These are phyloP conservation scores for Trichosporon sp. DNA, from an alignment of 1,284 basidiomycete species.

Conservation along the genomic window DNA sequence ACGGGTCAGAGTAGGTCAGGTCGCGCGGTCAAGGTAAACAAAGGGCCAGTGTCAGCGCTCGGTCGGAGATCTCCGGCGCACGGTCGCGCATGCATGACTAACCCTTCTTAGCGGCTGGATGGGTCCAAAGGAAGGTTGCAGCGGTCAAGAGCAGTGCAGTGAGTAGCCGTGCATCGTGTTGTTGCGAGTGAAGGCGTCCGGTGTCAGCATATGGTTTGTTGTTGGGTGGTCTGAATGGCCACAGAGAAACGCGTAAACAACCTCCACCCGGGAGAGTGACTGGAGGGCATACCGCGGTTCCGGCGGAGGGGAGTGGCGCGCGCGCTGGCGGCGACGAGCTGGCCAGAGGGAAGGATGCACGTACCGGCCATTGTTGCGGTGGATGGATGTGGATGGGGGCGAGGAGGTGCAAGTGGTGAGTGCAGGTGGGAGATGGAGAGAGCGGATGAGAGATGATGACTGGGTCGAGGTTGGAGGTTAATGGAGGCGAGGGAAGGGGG, in stretches of 20 bases:
- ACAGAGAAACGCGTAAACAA: slow-evolving; percentile 2
- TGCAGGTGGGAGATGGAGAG: not conserved
- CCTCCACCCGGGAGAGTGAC: not conserved
- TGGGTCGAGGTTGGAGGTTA: not conserved
- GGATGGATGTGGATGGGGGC: slow-evolving; percentile 1
- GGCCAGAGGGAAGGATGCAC: not conserved
- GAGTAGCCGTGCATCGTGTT: not conserved
- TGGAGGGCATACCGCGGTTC: not conserved
- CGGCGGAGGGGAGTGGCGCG: not conserved
- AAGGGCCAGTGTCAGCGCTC: not conserved
- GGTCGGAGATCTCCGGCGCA: not conserved
- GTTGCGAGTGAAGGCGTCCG: not conserved
- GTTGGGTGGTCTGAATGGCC: not conserved
- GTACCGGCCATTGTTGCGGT: slow-evolving; percentile 2
- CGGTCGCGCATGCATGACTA: not conserved
- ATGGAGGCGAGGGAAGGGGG: not conserved
- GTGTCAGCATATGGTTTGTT: not conserved
- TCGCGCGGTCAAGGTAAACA: not conserved
- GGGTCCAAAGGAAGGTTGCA: not conserved
- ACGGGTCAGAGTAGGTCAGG: not conserved
- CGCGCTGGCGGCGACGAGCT: not conserved
- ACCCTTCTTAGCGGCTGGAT: slow-evolving; percentile 1
- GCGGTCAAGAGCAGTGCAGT: not conserved
- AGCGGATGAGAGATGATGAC: not conserved
- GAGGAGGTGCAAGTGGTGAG: not conserved